Base-by-base conservation (phyloP, 495 filamentous ascomycete genomes). In the Xylaria castorea region DNA sequence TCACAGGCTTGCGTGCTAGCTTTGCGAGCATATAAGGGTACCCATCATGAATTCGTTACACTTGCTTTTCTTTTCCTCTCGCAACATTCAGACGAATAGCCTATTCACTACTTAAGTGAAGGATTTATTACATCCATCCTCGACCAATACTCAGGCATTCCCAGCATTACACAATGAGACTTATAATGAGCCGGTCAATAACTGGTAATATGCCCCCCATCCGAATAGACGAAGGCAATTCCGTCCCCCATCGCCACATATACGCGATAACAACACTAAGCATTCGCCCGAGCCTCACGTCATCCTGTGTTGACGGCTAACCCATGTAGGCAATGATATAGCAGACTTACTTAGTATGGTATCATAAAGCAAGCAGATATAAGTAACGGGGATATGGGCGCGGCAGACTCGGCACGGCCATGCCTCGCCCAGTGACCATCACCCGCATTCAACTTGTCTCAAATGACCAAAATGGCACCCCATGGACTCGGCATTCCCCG, bases 341-440 rank as follows among this genome's bases (percentile, higher is more conserved):
- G 38, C 34, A 22, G 58, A 22, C 53, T 14, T 32, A 22, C 53
- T 14, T 32, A 32, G 53, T 57, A 57, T 38, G 38, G 12, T 14
- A 61, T 14, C 38, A 14, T 22, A 38, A 12, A 32, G 27, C 63
- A 38, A 32, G 40, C n/a, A 42, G n/a, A 63, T 38, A 42, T 63
- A n/a, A n/a, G n/a, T n/a, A 48, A 32, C 63, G 25, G 42, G 42
- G 42, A 48, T n/a, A 42, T 32, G 63, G n/a, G 42, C 36, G 42
- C 42, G 63, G 63, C 63, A 48, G 42, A 16, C 63, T 66, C 63
- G 63, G 63, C 63, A 46, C 22, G 11, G 18, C 63, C 38, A 65
- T 48, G 9, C 25, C 18, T 60, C 57, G 25, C 57, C 18, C 32
- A 34, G 57, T 11, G 32, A 58, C 12, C 32, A 61, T n/a, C 12